Conservation (phyloP, 805 yeast genomes). For the Lipomyces mesembrius region DNA sequence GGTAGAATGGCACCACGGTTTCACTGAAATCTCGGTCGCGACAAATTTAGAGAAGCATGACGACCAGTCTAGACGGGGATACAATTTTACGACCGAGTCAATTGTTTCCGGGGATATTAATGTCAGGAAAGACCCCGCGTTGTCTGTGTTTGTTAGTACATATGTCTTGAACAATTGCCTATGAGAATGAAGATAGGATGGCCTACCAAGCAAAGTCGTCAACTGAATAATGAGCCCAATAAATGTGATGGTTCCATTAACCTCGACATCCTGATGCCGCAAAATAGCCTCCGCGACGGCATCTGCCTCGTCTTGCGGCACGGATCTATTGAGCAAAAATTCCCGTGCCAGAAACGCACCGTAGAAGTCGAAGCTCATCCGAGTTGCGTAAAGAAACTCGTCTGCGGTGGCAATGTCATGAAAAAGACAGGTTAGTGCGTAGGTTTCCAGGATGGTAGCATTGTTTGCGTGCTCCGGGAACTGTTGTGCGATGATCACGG, state of each 20-base stretch:
- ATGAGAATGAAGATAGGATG: background rate
- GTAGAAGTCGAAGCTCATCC: constrained; percentile 40
- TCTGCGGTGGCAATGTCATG: constrained; percentile 40
- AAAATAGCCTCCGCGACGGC: constrained; percentile 39
- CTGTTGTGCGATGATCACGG: constrained; percentile 29
- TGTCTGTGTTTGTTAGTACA: background rate
- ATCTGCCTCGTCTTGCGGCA: constrained; percentile 36
- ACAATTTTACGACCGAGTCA: constrained; percentile 29
- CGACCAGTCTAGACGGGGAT: constrained; percentile 38
- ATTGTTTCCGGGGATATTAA: constrained; percentile 35
- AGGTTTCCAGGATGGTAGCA: constrained; percentile 28
- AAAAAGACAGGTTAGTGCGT: constrained; percentile 34
- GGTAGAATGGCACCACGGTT: constrained; percentile 41
- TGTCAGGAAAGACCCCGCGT: constrained; percentile 9
- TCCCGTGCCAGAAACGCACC: constrained; percentile 39
- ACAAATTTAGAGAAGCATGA: constrained; percentile 36
- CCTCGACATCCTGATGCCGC: constrained; percentile 39
- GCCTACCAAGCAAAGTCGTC: constrained; percentile 37
- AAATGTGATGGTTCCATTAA: constrained; percentile 35
- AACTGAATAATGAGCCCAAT: constrained; percentile 38
- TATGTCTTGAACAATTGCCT: too few species aligned
- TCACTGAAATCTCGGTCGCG: constrained; percentile 32
- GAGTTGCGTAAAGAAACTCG: constrained; percentile 33
- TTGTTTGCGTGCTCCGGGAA: constrained; percentile 36
- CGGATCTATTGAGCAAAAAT: constrained; percentile 23